Evolutionary conservation across 306 rosid species (phyloP).

Genomic region (Medicago arabica): DNA sequence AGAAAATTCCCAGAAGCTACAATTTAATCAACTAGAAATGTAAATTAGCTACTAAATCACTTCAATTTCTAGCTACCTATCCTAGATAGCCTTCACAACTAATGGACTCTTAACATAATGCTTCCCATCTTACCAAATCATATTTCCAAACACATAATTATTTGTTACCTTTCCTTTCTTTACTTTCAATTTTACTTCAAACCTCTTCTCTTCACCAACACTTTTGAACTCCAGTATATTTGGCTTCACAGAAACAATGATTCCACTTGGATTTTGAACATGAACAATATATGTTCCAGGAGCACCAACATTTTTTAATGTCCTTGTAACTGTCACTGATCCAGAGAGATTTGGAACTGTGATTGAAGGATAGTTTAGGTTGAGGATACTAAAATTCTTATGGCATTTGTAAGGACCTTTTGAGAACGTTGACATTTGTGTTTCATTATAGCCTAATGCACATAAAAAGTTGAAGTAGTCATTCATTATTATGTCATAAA

Average conservation of each 20-base stretch:
- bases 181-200: neutral
- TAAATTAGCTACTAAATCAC: slow-evolving; percentile 22
- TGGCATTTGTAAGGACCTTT: too few relatives aligned
- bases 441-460: slow-evolving; percentile 62
- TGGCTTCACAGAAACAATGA: slow-evolving; percentile 21
- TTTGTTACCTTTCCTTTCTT: neutral
- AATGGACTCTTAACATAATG: slow-evolving; percentile 31
- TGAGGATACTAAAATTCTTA: slow-evolving; percentile 42
- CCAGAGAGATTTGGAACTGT: slow-evolving; percentile 62
- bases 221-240: neutral
- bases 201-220: neutral
- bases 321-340: slow-evolving; percentile 47
- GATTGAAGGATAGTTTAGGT: slow-evolving; percentile 86
- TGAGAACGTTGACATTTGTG: slow-evolving; percentile 54
- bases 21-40: slow-evolving; percentile 24
- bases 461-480: slow-evolving; percentile 79
- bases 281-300: slow-evolving; percentile 60
- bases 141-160: neutral
- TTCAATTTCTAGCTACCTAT: slow-evolving; percentile 49
- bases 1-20: neutral
- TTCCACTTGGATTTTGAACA: slow-evolving; percentile 55
- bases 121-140: neutral
- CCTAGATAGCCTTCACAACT: slow-evolving; percentile 63
- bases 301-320: slow-evolving; percentile 49
- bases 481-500: slow-evolving; percentile 46